Base-by-base conservation (phyloP, 2,329 filamentous ascomycete species). In the Mycosphaerelloides madeirae region DNA sequence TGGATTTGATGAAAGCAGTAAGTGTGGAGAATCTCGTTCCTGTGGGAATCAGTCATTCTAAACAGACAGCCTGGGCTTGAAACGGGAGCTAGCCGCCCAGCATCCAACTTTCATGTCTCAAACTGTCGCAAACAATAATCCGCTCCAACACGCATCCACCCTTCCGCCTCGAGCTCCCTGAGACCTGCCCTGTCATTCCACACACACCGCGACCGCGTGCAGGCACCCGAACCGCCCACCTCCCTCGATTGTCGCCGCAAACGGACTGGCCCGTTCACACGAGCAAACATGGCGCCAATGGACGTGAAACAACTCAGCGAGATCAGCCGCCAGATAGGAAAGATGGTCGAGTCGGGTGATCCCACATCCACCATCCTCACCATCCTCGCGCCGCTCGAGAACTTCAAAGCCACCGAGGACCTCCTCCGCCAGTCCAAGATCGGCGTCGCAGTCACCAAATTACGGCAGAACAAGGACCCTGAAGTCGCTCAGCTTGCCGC, bases 361-460 rank as follows among this genome's bases (percentile, higher is more conserved):
- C 81, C 89, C 3, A 63, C 86, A 19, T 69, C 82, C 31, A 84
- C 80, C 49, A 78, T 95, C 39, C 73, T 94, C 43, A 75, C 78
- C 41, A 76, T 97, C 50, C 74, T 98, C 59, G 80, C 83, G 39
- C 75, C 97, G 31, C 87, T 91, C 70, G 83, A 83, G 60, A 85
- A 87, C 50, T 83, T 91, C 29, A 78, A 80, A 36, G 86, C 90
- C 8, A 93, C 87, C 2, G 93, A 98, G 69, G 88, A 96, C 57
- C 79, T 95, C 57, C 75, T 98, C 54, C 83, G 91, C 62, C 85
- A 85, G 32, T 97, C 91, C n/a, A 86, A 85, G 58, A 91, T 95
- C 40, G 93, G 93, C 58, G 84, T 95, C 54, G 81, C 85, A 39
- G 86, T 97, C 52, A 91, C 90, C 66, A 91, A 89, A 65, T 79